Evolutionary conservation across 1,139 yeast genomes (phyloP), one percentile per base, ranked within the genome.

Genomic region (Pneumocystis canis): DNA sequence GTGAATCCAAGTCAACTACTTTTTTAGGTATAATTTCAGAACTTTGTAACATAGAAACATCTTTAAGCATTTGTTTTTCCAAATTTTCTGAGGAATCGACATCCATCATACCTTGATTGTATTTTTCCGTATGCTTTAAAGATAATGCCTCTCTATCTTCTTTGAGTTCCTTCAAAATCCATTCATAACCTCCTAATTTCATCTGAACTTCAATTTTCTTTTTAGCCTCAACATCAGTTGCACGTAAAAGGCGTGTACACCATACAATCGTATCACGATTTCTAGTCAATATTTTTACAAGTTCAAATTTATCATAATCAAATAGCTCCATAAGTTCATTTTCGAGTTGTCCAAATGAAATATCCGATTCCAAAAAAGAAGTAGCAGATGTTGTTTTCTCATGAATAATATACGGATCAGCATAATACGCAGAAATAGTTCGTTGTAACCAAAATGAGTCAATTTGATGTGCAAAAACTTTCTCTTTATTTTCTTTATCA

Each of bases 241-340:
- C 77, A 56, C 72, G 73, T 2, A 79, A 73, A 53, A 80, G 72
- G 63, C 75, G 76, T 0, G 81, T 75, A 53, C 84, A 81, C 80
- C 83, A 85, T 1, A 79, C 80, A 5, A 86, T 74, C 60, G 76
- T 72, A 69, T 78, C 74, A 64, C 85, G 72, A 68, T 88, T 85
- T 56, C 77, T 76, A 20, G 82, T 73, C 37, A 87, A 71, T 9
- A 73, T 69, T 57, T 79, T 77, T 9, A 83, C 79, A 9, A 85
- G 70, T 0, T 78, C 80, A 63, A 82, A 76, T 33, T 66, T 67
- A 58, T 81, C 83, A 64, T 77, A 78, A 18, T 81, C 82, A 58
- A 84, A 74, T 6, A 82, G 66, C 57, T 78, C 80, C 72, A 79
- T 73, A 16, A 87, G 70, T 25, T 77, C 79, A 60, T 78, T 78